Percentiles rank a stretch among this genome's conserved stretches.
These are phyloP conservation scores for Protomyces inouyei DNA, from an alignment of 1,139 yeast species.

Conservation along the genomic window DNA sequence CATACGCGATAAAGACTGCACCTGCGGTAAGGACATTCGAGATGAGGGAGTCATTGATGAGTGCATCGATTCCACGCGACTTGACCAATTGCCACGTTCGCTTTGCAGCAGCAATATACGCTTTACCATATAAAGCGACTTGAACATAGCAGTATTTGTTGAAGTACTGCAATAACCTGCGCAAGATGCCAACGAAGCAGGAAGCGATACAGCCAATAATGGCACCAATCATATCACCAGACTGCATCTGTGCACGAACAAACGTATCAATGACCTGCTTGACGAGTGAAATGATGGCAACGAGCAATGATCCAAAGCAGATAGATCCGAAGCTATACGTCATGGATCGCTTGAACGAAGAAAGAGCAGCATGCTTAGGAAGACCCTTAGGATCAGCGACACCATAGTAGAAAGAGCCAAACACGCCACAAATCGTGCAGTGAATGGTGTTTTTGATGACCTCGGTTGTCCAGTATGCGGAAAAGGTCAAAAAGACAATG, in stretches of 20 bases:
- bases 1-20: conserved; percentile 63
- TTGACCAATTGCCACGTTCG: conserved; percentile 77
- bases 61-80: conserved; percentile 78
- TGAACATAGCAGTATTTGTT: conserved; percentile 77
- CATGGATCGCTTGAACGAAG: conserved; percentile 75
- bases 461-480: conserved; percentile 81
- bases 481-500: conserved; percentile 65
- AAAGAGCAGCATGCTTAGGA: conserved; percentile 74
- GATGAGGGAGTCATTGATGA: conserved; percentile 53
- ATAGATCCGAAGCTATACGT: conserved; percentile 88
- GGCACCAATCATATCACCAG: conserved; percentile 54
- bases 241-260: conserved; percentile 52
- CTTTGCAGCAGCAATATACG: conserved; percentile 67
- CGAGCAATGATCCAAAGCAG: conserved; percentile 80
- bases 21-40: conserved; percentile 45
- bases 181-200: conserved; percentile 58
- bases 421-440: conserved; percentile 77
- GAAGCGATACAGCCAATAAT: conserved; percentile 55
- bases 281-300: conserved; percentile 64
- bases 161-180: conserved; percentile 79
- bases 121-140: conserved; percentile 79
- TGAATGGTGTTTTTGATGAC: conserved; percentile 81
- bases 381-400: conserved; percentile 70
- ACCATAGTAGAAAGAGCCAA: conserved; percentile 84
- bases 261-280: conserved; percentile 50